Base-by-base conservation (phyloP, 2,329 filamentous ascomycete species). In the Trichophyton schoenleinii region DNA sequence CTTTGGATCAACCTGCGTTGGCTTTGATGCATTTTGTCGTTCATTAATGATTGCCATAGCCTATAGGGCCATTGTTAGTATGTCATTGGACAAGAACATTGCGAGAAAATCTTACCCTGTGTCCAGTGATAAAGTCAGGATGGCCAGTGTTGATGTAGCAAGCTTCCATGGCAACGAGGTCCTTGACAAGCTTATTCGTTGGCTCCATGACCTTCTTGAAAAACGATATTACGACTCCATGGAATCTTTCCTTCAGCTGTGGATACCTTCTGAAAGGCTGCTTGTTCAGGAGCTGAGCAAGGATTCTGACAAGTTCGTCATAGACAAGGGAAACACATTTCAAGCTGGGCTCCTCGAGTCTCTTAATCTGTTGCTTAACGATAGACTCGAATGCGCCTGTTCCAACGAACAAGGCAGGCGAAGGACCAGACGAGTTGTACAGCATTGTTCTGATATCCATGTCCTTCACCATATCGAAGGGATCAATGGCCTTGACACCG, bases 161-260 rank as follows among this genome's bases (percentile, higher is more conserved):
- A 13, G 91, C 79, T 75, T 99, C 94, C 94, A 99, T 99, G 8
- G 87, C 78, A 28, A 99, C 92, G 46, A 99, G 81, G 72, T 99
- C 94, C 70, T 79, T 86, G 62, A 99, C 94, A 57, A 99, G 83
- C 81, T 97, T 97, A 79, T 96, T 97, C 42, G 94, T 96, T 5
- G 94, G 94, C 60, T 96, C 91, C 89, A 97, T 96, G 60, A 90
- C 87, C 79, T 95, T 96, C 79, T 97, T 97, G 81, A 96, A 97
- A 77, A 99, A 99, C 8, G 79, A 71, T 68, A 99, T 94, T 58
- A 97, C 92, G 13, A 96, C 91, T 11, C 81, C 80, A 74, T 99
- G 91, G 75, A 99, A 89, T 78, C 95, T 96, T 80, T 99, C 94
- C 81, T 97, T 97, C 60, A 99, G 80, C 65, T 80, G 78, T n/a